Conservation (phyloP, 2,329 filamentous ascomycete genomes). For the Neurospora sp. region DNA sequence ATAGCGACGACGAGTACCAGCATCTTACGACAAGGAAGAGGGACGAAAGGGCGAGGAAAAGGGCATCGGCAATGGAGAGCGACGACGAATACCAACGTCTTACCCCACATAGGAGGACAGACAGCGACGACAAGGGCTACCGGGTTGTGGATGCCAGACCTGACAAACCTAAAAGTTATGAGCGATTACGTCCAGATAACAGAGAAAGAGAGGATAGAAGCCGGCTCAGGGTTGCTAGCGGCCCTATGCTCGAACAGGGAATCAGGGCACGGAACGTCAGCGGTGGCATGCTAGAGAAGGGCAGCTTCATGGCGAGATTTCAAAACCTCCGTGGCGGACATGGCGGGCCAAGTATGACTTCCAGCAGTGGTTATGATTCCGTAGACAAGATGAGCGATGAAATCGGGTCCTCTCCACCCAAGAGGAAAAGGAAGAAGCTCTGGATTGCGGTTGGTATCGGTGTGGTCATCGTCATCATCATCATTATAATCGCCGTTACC, state of each 20-base stretch:
- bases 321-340: neutral
- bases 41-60: conserved; percentile 2
- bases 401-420: neutral
- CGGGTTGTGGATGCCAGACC: neutral
- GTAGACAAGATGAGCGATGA: neutral
- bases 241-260: conserved; percentile 60
- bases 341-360: neutral
- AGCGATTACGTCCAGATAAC: conserved; percentile 3
- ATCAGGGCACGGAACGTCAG: conserved; percentile 5
- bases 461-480: conserved; percentile 45
- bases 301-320: conserved; percentile 26
- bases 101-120: neutral
- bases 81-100: conserved; percentile 2
- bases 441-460: conserved; percentile 45
- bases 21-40: conserved; percentile 1
- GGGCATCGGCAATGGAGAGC: neutral
- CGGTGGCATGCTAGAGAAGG: conserved; percentile 18
- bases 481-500: conserved; percentile 58
- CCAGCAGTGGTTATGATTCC: neutral
- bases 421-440: conserved; percentile 19
- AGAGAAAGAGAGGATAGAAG: conserved; percentile 19
- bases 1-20: conserved; percentile 2
- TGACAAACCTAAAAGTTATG: neutral
- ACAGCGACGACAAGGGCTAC: conserved; percentile 3
- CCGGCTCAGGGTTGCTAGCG: conserved; percentile 50